These are phyloP conservation scores for Podospora anserina DNA, from an alignment of 495 filamentous ascomycete genomes.

Conservation along the genomic window DNA sequence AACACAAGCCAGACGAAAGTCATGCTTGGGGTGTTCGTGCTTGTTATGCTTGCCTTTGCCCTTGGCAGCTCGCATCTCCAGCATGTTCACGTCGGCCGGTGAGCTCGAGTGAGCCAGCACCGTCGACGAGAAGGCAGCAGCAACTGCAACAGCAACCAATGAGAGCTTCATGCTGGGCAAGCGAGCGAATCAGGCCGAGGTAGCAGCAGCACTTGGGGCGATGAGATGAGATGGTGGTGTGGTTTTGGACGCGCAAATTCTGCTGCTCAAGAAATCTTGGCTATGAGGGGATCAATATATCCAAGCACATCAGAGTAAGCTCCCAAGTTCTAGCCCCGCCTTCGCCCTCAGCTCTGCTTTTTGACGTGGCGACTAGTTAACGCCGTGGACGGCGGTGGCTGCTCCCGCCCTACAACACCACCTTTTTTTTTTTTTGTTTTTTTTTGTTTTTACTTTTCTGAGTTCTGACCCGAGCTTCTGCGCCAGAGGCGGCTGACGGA, in stretches of 20 bases:
- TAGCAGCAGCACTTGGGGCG: neutral
- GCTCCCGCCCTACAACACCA: neutral
- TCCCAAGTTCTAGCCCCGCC: neutral
- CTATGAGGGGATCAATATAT: neutral
- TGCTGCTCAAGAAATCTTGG: neutral
- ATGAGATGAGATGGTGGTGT: neutral
- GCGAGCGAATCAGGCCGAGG: neutral
- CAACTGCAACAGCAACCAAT: neutral
- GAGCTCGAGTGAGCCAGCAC: neutral
- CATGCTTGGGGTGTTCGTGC: slow-evolving; percentile 8
- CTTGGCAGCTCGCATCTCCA: slow-evolving; percentile 7
- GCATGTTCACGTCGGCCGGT: neutral
- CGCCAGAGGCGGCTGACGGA: neutral
- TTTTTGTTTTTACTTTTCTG: neutral
- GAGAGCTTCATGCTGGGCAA: slow-evolving; percentile 17
- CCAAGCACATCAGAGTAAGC: neutral
- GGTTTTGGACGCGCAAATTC: neutral
- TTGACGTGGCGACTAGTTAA: neutral
- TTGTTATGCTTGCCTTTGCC: slow-evolving; percentile 11
- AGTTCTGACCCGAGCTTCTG: neutral
- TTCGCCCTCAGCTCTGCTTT: neutral
- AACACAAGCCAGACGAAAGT: slow-evolving; percentile 21
- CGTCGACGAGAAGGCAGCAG: slow-evolving; percentile 7
- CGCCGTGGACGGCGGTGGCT: neutral
- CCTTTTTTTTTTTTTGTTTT: neutral